phyloP scores from a whole-genome alignment of 768 basidiomycete genomes.

The Holtermannia corniformis region DNA sequence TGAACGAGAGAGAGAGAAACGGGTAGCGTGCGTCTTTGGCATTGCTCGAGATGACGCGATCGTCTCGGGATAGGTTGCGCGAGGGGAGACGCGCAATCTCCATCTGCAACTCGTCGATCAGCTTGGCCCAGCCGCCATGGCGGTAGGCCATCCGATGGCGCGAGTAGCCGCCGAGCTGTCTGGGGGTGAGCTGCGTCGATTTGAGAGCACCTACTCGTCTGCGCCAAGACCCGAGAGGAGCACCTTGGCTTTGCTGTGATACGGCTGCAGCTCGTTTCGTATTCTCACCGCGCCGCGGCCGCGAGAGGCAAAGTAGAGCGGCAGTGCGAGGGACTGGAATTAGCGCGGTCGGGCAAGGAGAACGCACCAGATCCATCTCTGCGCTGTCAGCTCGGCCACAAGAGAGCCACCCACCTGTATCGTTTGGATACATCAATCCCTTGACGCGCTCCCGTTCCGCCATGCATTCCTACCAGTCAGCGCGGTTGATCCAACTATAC shows the following conservation, averaged over 20 bases:
- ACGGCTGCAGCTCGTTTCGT: conserved; percentile 46
- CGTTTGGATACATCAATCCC: conserved; percentile 43
- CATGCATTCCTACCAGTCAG: conserved; percentile 54
- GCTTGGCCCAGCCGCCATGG: conserved; percentile 59
- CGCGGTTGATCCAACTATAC: conserved; percentile 4
- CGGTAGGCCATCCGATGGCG: conserved; percentile 71
- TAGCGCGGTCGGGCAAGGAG: too few species aligned
- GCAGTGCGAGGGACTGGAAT: conserved; percentile 73
- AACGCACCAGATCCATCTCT: conserved; percentile 61
- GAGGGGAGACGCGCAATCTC: conserved; percentile 78
- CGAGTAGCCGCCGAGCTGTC: conserved; percentile 80
- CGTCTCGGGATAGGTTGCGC: conserved; percentile 87
- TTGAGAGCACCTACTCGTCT: conserved; percentile 53
- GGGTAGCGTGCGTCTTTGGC: conserved; percentile 90
- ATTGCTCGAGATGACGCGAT: conserved; percentile 80
- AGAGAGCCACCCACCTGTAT: conserved; percentile 20
- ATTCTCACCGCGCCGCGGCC: conserved; percentile 61
- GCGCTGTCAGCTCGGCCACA: background rate
- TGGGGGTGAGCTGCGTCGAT: conserved; percentile 1
- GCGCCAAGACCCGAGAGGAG: conserved; percentile 86
- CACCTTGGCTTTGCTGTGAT: conserved; percentile 68
- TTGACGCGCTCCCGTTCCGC: conserved; percentile 56
- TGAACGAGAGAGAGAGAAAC: conserved; percentile 70
- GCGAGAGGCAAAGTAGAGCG: conserved; percentile 84
- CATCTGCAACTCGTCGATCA: conserved; percentile 78